These are phyloP conservation scores for Aspergillus sp. DNA, from an alignment of 2,329 filamentous ascomycete genomes.

Conservation along the genomic window DNA sequence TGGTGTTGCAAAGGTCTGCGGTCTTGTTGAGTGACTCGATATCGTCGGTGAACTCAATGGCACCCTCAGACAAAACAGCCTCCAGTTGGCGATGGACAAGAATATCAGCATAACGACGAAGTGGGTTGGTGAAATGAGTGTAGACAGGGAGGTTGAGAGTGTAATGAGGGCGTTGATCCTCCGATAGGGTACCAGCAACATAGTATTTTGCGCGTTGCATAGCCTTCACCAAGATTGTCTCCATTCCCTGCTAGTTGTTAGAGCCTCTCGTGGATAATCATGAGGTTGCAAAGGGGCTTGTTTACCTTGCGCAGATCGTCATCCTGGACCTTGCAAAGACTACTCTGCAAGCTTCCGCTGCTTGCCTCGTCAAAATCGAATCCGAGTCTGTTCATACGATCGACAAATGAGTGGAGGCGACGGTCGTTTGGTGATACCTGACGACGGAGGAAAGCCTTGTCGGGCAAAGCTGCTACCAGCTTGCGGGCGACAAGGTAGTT, in stretches of 20 bases:
- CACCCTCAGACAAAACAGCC: conserved; percentile 77
- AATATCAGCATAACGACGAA: conserved; percentile 91
- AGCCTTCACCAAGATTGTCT: conserved; percentile 90
- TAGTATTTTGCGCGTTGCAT: conserved; percentile 98
- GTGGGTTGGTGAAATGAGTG: conserved; percentile 96
- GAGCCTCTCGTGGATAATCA: background rate
- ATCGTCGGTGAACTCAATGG: conserved; percentile 86
- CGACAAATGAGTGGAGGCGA: conserved; percentile 85
- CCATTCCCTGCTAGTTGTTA: conserved; percentile 69
- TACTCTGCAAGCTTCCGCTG: conserved; percentile 91
- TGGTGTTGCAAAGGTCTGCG: conserved; percentile 94
- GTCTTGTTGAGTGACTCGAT: conserved; percentile 87
- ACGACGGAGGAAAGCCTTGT: conserved; percentile 89
- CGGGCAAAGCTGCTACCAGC: conserved; percentile 75
- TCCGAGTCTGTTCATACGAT: conserved; percentile 89
- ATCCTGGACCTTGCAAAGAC: conserved; percentile 91
- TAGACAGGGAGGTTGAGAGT: conserved; percentile 90
- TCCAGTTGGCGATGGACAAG: conserved; percentile 95
- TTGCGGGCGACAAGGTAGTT: conserved; percentile 89
- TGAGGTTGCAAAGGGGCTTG: conserved; percentile 17
- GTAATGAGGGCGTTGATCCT: conserved; percentile 84
- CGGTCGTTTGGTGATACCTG: conserved; percentile 85
- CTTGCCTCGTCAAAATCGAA: conserved; percentile 88
- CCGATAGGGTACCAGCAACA: conserved; percentile 76
- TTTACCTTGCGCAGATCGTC: conserved; percentile 77